phyloP scores from a whole-genome alignment of 805 yeast genomes.

The Debaryomyces castellii region DNA sequence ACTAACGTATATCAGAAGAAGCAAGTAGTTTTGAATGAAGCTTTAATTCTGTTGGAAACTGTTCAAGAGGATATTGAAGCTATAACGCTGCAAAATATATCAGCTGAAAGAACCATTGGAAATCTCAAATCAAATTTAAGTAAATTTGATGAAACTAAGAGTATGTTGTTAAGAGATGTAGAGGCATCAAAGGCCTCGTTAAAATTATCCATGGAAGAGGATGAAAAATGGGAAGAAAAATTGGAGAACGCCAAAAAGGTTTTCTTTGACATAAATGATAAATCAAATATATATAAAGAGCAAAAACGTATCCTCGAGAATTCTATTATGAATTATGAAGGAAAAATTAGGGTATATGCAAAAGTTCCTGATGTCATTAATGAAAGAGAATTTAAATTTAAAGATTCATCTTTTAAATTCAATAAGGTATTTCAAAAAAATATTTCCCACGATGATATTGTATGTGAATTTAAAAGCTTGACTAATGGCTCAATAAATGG shows the following conservation, averaged over 20 bases:
- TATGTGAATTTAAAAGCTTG: slow-evolving; percentile 21
- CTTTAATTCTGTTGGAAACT: slow-evolving; percentile 7
- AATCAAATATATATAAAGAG: slow-evolving; percentile 32
- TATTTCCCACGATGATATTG: slow-evolving; percentile 8
- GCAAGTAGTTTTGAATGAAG: slow-evolving; percentile 17
- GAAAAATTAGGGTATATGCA: slow-evolving; percentile 24
- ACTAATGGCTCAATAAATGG: slow-evolving; percentile 16
- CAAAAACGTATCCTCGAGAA: slow-evolving; percentile 49
- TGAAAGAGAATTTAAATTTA: slow-evolving; percentile 2
- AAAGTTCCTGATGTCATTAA: slow-evolving; percentile 4
- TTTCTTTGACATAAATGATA: slow-evolving; percentile 21
- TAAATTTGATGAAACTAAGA: slow-evolving; percentile 15
- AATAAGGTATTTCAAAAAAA: slow-evolving; percentile 15
- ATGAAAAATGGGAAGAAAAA: slow-evolving; percentile 17
- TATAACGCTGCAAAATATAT: slow-evolving; percentile 6
- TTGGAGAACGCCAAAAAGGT: slow-evolving; percentile 14
- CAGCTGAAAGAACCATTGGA: slow-evolving; percentile 6
- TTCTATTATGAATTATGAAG: slow-evolving; percentile 39
- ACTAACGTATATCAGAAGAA: slow-evolving; percentile 22
- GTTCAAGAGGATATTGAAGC: slow-evolving; percentile 4
- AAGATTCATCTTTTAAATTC: slow-evolving; percentile 9
- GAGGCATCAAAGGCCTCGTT: slow-evolving; percentile 17
- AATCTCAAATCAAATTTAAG: slow-evolving; percentile 16
- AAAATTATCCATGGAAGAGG: slow-evolving; percentile 12
- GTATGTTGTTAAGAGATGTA: slow-evolving; percentile 19